These are phyloP conservation scores for Miscanthus lutarioriparius DNA, from an alignment of 176 grass and related monocot genomes.

Conservation along the genomic window DNA sequence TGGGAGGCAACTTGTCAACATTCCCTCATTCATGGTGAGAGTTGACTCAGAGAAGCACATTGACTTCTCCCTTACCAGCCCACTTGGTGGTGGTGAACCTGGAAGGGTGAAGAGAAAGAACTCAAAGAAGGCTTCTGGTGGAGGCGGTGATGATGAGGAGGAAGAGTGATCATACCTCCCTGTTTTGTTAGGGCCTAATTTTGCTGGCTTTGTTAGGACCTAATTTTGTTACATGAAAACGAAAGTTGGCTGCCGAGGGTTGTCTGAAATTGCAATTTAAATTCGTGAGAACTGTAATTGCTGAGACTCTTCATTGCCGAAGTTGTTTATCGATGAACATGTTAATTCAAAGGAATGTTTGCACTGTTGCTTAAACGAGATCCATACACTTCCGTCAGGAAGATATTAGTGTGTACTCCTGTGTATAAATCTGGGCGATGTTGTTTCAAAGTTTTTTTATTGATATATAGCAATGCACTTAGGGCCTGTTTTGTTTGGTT, in stretches of 20 bases:
- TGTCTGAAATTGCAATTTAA: slow-evolving; percentile 14
- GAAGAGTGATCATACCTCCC: slow-evolving; percentile 37
- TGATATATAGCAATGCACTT: neutral
- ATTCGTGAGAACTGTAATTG: slow-evolving; percentile 3
- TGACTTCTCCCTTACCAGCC: slow-evolving; percentile 74
- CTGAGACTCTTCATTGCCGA: neutral
- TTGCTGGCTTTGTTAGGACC: slow-evolving; percentile 36
- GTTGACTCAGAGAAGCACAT: slow-evolving; percentile 77
- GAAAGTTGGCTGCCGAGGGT: neutral
- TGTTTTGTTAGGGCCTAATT: slow-evolving; percentile 50
- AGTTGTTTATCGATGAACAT: neutral
- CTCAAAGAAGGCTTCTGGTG: slow-evolving; percentile 60
- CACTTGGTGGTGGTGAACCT: slow-evolving; percentile 60
- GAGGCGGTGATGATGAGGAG: slow-evolving; percentile 57
- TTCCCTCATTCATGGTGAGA: slow-evolving; percentile 80
- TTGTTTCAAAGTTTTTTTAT: neutral
- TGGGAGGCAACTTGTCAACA: slow-evolving; percentile 76
- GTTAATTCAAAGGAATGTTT: neutral
- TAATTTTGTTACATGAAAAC: slow-evolving; percentile 38
- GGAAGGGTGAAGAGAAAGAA: slow-evolving; percentile 86
- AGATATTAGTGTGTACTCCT: neutral
- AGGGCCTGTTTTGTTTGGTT: too few species aligned
- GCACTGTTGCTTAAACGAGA: neutral
- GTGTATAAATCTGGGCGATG: too few species aligned
- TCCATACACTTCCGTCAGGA: neutral